Evolutionary conservation across 768 basidiomycete genomes (phyloP), one percentile per base, ranked within the genome.

Genomic region (Mycena latifolia): DNA sequence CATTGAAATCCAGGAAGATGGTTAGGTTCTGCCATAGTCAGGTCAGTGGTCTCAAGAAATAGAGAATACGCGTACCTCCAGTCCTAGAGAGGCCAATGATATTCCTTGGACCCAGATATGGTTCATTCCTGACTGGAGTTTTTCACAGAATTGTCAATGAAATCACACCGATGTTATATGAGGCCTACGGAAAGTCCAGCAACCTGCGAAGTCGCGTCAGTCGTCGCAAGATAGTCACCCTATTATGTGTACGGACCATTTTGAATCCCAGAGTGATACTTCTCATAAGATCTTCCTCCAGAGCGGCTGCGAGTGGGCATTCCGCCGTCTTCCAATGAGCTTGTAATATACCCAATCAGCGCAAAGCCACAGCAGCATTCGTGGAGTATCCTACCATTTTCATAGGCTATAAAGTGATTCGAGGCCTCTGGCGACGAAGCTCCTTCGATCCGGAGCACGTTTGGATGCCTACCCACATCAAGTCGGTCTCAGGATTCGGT

Each of bases 111-210:
- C 25, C 22, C 11, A 17, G 18, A 55, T 25, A 50, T 55, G 28
- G n/a, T 55, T 55, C 18, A 63, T 55, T 2, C 61, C 61, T n/a
- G 61, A 35, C 61, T n/a, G n/a, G n/a, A n/a, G n/a, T n/a, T n/a
- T n/a, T n/a, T n/a, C n/a, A n/a, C n/a, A n/a, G n/a, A n/a, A n/a
- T n/a, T n/a, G n/a, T n/a, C n/a, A n/a, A n/a, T n/a, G n/a, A n/a
- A n/a, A n/a, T n/a, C n/a, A n/a, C n/a, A n/a, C n/a, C n/a, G 10
- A 20, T 10, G 20, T 10, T 28, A 5, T 24, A 37, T 39, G 33
- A n/a, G 14, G 37, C 61, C 7, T 7, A 62, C 61, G 0, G 61
- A 62, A 28, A 63, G 45, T 14, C 47, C 54, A 24, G 53, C 53
- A 5, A 63, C 11, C 61, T 63, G 20, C 10, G 10, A 43, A 6